Evolutionary conservation across 179 eudicot genomes (phyloP), one percentile per base, ranked within the genome.

Genomic region (Nepenthes alata): DNA sequence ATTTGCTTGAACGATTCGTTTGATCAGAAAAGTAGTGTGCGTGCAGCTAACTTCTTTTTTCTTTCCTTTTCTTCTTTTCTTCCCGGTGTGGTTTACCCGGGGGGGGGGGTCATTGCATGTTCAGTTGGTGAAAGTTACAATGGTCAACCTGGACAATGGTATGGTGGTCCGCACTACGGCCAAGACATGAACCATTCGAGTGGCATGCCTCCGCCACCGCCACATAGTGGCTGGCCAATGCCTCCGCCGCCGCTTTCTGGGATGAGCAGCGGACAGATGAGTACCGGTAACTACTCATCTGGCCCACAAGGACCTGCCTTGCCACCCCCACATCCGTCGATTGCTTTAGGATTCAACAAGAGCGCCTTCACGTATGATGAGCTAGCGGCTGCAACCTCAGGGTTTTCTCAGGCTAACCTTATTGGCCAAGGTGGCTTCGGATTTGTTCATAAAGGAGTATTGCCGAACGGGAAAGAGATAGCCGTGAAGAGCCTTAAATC

Each of bases 341-440:
- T 64, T 1, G 59, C 67, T 6, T 15, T 55, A 2, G 67, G 67
- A 4, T 64, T 54, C 16, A 41, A 13, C 14, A 54, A 64, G 59
- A 54, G 59, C 15, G 4, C 59, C 7, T 64, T 64, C 59, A 64
- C 38, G 6, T 64, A 64, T 57, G 67, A 64, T 8, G 67, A 64
- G 38, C 50, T 64, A 2, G 59, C 58, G 3, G 59, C 14, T 11
- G 67, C 67, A 1, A 64, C 67, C 1, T 1, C 1, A 0, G 67
- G 59, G 3, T 64, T 64, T 57, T 53, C 67, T 10, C 67, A 64
- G 38, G 49, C 49, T 25, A 64, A 64, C 15, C 59, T 64, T 11
- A 51, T 64, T 12, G 67, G 67, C 0, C 67, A 64, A 37, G 67
- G 67, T 25, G 67, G 67, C 37, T 64, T 64, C 39, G 67, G 67